Evolutionary conservation across 1,284 basidiomycete species (phyloP), one percentile per base, ranked within the genome.

Genomic region (Leccinum colubrinum): DNA sequence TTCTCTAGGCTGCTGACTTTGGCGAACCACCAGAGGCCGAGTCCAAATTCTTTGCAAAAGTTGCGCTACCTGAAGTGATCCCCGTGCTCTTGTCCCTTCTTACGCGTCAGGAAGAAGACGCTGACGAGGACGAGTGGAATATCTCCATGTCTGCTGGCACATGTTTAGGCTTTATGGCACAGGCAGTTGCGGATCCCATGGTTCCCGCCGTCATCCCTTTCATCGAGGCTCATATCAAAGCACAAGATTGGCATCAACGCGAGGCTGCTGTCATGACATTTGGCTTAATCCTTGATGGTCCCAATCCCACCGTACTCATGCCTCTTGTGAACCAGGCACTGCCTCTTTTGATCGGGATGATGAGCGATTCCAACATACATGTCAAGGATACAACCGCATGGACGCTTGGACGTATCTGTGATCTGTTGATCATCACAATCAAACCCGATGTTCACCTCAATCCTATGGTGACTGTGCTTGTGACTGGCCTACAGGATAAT

Each of bases 191-290:
- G 61, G 97, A 99, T 75, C 82, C 86, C 22, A 93, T 99, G 67
- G 97, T 99, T 8, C 87, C 91, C 6, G 87, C 90, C 6, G 94
- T 98, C 59, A 95, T 99, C 64, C 97, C 97, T 3, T 99, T 98
- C 82, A 97, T 99, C 70, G 97, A 99, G 78, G 88, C 87, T 30
- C 91, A 98, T 79, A 98, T 99, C 83, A 94, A 94, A 72, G 81
- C 86, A 37, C 82, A 85, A 57, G 94, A 98, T 73, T 99, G 97
- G 97, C 94, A 94, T 72, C 82, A 89, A 60, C 94, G 97, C 59
- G 97, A 99, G 76, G 97, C 97, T 0, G 96, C 97, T 20, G 90
- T 98, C 66, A 98, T 98, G 95, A 90, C 95, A 51, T 99, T 99
- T 72, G 97, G 97, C 59, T 97, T 94, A 3, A 98, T 99, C 72